Evolutionary conservation across 352 stramenopile genomes (phyloP), one percentile per base, ranked within the genome.

Genomic region (Globisporangium cederbergense): DNA sequence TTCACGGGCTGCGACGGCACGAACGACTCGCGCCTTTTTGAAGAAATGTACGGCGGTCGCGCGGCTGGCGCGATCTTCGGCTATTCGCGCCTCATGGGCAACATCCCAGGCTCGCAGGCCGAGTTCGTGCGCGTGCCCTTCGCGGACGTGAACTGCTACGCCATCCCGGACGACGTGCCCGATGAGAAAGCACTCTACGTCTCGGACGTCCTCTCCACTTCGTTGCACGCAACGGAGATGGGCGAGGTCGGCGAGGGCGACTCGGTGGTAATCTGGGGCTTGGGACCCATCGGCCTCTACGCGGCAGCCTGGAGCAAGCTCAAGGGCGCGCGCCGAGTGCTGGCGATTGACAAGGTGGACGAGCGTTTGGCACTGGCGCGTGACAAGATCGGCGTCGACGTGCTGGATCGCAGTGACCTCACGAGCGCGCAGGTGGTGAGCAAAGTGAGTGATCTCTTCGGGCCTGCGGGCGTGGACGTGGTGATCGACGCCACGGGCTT

Each of bases 71-170:
- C 81, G 9, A 66, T 92, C 36, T 85, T 91, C 28, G 85, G 85
- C 1, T 76, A 73, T 40, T 79, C 75, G 6, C 73, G 73, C 1
- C 65, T 89, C 71, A 51, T 83, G 34, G 78, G 76, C 61, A 86
- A 81, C 58, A 66, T 90, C 6, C 81, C 83, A 0, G 85, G 85
- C 60, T 77, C 81, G 28, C 79, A 91, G 59, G 85, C 85, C 18
- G 79, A 94, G 75, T 92, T 75, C 50, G 79, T 91, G 22, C 79
- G 84, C 32, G 85, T 93, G 64, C 85, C 85, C 2, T 89, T 84
- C 50, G 85, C 64, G 5, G 83, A 93, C 38, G 60, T 79, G 34
- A 93, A 90, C 71, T 90, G 81, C 66, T 81, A 80, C 62, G 80
- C 78, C 66, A 42, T 91, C 18, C 83, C 83, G 9, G 72, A 76